These are phyloP conservation scores for Umbelopsis sp. DNA, from an alignment of 371 early-diverging fungal species.

Conservation along the genomic window DNA sequence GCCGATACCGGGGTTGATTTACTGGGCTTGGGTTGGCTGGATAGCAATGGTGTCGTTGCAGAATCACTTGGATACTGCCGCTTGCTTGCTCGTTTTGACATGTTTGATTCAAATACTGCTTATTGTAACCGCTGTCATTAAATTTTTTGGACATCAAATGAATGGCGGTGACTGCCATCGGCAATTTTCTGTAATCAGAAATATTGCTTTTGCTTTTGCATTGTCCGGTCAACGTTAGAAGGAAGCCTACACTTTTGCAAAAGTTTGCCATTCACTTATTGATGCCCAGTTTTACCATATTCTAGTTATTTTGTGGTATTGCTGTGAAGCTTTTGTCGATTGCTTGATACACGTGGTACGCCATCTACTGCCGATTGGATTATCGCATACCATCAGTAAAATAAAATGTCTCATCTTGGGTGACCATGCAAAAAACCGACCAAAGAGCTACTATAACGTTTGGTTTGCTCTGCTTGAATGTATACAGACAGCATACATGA, in stretches of 20 bases:
- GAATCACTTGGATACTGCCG: conserved; percentile 9
- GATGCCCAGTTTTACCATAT: too few species aligned
- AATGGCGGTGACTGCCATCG: conserved; percentile 1
- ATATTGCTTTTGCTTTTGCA: not conserved
- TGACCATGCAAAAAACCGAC: too few species aligned
- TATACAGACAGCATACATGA: not conserved
- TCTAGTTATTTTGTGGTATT: too few species aligned
- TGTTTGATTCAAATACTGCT: not conserved
- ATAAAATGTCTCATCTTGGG: too few species aligned
- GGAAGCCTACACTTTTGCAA: too few species aligned
- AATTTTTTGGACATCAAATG: not conserved
- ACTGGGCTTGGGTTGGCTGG: conserved; percentile 10
- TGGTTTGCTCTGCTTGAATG: too few species aligned
- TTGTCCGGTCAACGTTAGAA: too few species aligned
- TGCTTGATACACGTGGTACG: too few species aligned
- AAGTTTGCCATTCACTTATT: too few species aligned
- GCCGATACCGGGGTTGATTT: conserved; percentile 15
- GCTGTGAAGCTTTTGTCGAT: too few species aligned
- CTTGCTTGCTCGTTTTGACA: conserved; percentile 15
- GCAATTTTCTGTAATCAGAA: not conserved
- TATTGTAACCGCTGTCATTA: not conserved
- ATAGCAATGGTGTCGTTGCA: conserved; percentile 3
- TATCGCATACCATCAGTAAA: not conserved
- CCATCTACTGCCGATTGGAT: not conserved
- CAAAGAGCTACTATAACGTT: too few species aligned